Conservation (phyloP, 495 filamentous ascomycete genomes). For the Tuber borchii region DNA sequence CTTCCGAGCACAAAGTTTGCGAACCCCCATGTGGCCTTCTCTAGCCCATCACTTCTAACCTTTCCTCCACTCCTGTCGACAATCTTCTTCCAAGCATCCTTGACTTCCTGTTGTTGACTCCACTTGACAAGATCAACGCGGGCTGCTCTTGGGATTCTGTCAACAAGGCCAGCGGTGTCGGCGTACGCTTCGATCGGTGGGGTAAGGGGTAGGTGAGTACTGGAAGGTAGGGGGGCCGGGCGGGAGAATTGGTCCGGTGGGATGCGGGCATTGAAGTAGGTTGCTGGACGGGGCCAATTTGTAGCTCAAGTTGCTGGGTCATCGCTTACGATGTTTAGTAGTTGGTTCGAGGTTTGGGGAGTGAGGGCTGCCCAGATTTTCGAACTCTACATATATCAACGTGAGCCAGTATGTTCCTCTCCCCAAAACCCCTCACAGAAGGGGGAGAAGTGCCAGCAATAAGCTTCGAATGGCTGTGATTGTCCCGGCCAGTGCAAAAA, state of each 20-base stretch:
- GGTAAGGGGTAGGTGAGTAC: constrained; percentile 39
- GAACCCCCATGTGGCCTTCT: constrained; percentile 56
- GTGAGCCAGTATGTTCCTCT: background rate
- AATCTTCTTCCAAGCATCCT: constrained; percentile 41
- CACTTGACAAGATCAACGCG: constrained; percentile 52
- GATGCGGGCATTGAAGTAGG: constrained; percentile 47
- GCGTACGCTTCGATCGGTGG: constrained; percentile 48
- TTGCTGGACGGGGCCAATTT: constrained; percentile 52
- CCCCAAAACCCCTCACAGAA: background rate
- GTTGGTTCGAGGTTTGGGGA: constrained; percentile 47
- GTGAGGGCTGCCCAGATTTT: constrained; percentile 50
- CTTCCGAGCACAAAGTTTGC: constrained; percentile 50
- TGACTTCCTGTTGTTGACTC: constrained; percentile 50
- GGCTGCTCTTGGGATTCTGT: constrained; percentile 38
- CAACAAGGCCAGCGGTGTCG: constrained; percentile 44
- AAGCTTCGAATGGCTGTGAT: constrained; percentile 49
- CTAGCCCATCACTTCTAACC: constrained; percentile 49
- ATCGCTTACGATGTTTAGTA: constrained; percentile 55
- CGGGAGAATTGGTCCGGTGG: constrained; percentile 45
- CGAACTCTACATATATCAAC: constrained; percentile 48
- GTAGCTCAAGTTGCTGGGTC: constrained; percentile 52
- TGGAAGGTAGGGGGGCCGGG: constrained; percentile 24
- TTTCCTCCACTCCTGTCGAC: constrained; percentile 45
- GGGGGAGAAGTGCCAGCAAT: constrained; percentile 10
- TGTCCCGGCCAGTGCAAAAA: constrained; percentile 50